Evolutionary conservation across 108 stramenopile species (phyloP), one percentile per base, ranked within the genome.

Genomic region (Cyclotella cryptica): DNA sequence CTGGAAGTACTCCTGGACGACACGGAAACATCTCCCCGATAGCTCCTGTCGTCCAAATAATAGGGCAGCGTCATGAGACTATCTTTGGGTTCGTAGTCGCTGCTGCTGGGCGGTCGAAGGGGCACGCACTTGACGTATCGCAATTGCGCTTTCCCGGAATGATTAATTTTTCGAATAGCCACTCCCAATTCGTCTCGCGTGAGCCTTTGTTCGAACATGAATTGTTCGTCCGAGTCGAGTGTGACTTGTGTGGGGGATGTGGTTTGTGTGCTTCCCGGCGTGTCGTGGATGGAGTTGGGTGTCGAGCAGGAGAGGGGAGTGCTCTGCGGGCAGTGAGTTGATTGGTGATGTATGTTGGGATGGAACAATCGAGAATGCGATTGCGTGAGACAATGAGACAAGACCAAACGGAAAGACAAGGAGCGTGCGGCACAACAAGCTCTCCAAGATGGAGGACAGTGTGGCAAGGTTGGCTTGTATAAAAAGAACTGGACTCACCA

Each of bases 161-260:
- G 91, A 75, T 91, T 89, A 49, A 96, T 93, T 81, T 96, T 96
- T 28, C 92, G 76, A 30, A 95, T 91, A 9, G 94, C 94, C 3
- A 96, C 92, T 11, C 92, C 92, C 45, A 87, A 80, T 18, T 87
- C 81, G 72, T 92, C 91, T 27, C 90, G 87, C 17, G 87, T 85
- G 51, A 96, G 71, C 58, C 92, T 84, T 71, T 92, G 88, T 77
- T 92, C 94, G 74, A 96, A 96, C 57, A 96, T 81, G 55, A 82
- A 86, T 78, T 96, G 94, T 62, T 96, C 94, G 71, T 93, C 88
- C 13, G 81, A 79, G 67, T 83, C 82, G 15, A 79, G 58, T 27
- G 64, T 35, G 35, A 35, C 35, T 5, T 35, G 35, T 35, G 35
- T 35, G 35, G 35, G 35, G 6, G 35, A 35, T 35, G 35, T 35